Conservation (phyloP, 768 basidiomycete genomes). For the Pisolithus orientalis region DNA sequence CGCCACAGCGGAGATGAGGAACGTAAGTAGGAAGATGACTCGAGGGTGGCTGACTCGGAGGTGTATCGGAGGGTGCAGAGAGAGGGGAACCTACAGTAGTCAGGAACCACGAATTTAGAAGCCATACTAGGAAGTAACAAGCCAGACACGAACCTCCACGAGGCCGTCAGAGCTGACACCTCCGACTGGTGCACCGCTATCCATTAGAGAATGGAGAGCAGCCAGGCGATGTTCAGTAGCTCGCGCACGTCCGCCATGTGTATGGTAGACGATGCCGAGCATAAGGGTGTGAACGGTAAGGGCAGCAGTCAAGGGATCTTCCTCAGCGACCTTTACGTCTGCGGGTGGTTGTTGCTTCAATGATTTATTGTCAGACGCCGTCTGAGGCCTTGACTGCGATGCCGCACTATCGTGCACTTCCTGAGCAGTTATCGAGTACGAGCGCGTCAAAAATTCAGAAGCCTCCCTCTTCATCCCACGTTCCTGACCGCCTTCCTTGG, state of each 20-base stretch:
- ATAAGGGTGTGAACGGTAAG: slow-evolving; percentile 58
- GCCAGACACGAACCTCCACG: slow-evolving; percentile 28
- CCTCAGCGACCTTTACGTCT: neutral
- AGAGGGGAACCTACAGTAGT: slow-evolving; percentile 20
- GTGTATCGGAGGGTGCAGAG: slow-evolving; percentile 38
- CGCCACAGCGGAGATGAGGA: slow-evolving; percentile 57
- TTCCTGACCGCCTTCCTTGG: neutral
- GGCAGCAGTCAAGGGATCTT: slow-evolving; percentile 29
- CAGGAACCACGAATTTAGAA: neutral
- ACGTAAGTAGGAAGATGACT: slow-evolving; percentile 55
- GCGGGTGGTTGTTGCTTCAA: neutral
- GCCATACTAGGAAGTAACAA: slow-evolving; percentile 19
- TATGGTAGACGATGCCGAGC: slow-evolving; percentile 50
- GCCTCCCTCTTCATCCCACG: slow-evolving; percentile 8
- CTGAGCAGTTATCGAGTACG: slow-evolving; percentile 23
- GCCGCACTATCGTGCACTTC: slow-evolving; percentile 19
- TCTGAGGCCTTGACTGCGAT: slow-evolving; percentile 19
- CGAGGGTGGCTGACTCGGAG: slow-evolving; percentile 66
- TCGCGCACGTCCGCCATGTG: slow-evolving; percentile 42
- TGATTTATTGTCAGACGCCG: neutral
- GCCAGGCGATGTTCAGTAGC: slow-evolving; percentile 46
- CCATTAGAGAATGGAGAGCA: slow-evolving; percentile 59
- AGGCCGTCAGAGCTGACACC: slow-evolving; percentile 31
- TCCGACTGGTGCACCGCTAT: slow-evolving; percentile 43
- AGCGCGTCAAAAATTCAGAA: slow-evolving; percentile 16